These are phyloP conservation scores for Asterophora parasitica DNA, from an alignment of 768 basidiomycete genomes.

Conservation along the genomic window DNA sequence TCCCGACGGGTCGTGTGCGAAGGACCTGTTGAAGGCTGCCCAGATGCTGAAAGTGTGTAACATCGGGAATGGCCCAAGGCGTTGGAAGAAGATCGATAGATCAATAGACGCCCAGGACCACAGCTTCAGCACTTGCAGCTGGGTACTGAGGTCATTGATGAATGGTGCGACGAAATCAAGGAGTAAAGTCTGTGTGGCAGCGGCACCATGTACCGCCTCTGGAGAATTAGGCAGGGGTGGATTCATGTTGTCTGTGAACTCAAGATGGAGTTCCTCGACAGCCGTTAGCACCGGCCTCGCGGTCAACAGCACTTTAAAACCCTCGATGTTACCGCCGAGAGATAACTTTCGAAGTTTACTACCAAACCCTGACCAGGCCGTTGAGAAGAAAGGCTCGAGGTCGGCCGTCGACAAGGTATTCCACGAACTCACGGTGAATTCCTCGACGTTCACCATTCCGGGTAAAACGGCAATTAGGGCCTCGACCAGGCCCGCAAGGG, in stretches of 20 bases:
- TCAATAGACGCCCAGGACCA: constrained; percentile 38
- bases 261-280: constrained; percentile 32
- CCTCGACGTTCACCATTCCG: constrained; percentile 25
- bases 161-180: constrained; percentile 34
- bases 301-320: constrained; percentile 28
- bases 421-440: constrained; percentile 39
- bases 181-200: constrained; percentile 18
- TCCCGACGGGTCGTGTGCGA: constrained; percentile 30
- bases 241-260: constrained; percentile 32
- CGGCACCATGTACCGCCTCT: not conserved
- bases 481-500: constrained; percentile 25
- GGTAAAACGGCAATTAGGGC: constrained; percentile 27
- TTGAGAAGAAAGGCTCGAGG: constrained; percentile 26
- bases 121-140: constrained; percentile 30
- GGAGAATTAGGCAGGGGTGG: constrained; percentile 3
- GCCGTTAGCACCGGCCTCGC: constrained; percentile 27
- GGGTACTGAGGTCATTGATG: constrained; percentile 30
- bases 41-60: constrained; percentile 31
- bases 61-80: constrained; percentile 27
- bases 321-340: constrained; percentile 33
- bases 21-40: constrained; percentile 35
- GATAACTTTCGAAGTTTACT: constrained; percentile 28
- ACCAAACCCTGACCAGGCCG: constrained; percentile 39
- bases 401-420: constrained; percentile 26
- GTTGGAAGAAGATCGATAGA: constrained; percentile 35